Conservation (phyloP, 345 rosid genomes). For the Capsella bursapastoris region DNA sequence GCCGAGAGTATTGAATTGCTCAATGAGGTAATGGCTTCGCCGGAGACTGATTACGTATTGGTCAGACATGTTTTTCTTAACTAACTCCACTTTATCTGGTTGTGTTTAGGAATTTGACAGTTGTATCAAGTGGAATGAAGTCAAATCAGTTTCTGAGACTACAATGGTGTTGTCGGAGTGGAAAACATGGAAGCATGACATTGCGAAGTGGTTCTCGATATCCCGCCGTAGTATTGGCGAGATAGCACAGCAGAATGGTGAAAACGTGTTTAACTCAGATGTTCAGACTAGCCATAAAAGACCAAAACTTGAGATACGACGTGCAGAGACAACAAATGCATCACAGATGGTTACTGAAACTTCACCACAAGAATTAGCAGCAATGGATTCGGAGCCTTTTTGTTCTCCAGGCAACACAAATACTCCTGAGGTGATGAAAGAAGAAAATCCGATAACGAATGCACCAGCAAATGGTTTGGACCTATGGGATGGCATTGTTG, state of each 20-base stretch:
- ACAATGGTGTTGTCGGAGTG: constrained; percentile 81
- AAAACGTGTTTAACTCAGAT: constrained; percentile 51
- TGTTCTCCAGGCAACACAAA: constrained; percentile 49
- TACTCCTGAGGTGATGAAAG: constrained; percentile 46
- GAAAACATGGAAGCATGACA: constrained; percentile 99
- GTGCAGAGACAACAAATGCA: constrained; percentile 73
- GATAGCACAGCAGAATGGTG: constrained; percentile 49
- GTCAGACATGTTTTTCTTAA: neutral
- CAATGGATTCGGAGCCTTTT: constrained; percentile 65
- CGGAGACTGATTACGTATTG: neutral
- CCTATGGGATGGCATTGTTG: constrained; percentile 76
- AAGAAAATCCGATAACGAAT: constrained; percentile 45
- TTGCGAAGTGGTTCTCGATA: constrained; percentile 76
- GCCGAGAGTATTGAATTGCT: constrained; percentile 89
- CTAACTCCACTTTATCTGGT: constrained; percentile 14
- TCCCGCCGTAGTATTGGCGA: constrained; percentile 59
- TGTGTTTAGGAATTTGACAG: constrained; percentile 74
- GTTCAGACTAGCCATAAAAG: constrained; percentile 73
- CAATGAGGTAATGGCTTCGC: constrained; percentile 65
- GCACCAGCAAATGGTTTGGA: constrained; percentile 57
- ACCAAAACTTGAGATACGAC: constrained; percentile 92
- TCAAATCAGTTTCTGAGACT: constrained; percentile 69
- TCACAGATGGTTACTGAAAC: constrained; percentile 57
- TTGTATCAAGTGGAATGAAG: constrained; percentile 80
- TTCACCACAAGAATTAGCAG: constrained; percentile 50